A percentile compares a stretch with the other conserved stretches of the same genome.
Evolutionary conservation across 2,329 filamentous ascomycete genomes (phyloP).

Genomic region (Ophiocordyceps camponoti-leonardi): DNA sequence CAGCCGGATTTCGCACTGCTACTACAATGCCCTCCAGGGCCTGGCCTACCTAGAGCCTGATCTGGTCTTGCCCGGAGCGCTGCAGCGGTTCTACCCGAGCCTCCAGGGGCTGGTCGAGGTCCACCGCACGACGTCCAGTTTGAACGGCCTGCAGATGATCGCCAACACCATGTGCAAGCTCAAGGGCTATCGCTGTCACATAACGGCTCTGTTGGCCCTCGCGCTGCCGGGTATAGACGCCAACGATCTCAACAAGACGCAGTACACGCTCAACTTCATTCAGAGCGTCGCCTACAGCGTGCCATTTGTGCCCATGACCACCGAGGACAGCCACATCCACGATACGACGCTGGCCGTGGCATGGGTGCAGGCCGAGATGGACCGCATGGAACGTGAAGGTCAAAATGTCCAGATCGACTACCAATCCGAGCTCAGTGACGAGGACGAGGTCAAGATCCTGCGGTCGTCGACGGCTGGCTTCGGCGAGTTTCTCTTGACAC

Average conservation of each 20-base stretch:
- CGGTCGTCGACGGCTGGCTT: constrained; percentile 90
- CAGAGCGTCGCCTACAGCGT: constrained; percentile 94
- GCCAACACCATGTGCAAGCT: constrained; percentile 80
- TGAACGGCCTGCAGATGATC: constrained; percentile 82
- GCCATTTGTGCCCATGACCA: constrained; percentile 60
- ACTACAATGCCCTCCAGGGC: constrained; percentile 75
- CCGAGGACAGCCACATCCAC: constrained; percentile 45
- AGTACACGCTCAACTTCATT: constrained; percentile 87
- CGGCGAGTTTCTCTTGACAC: constrained; percentile 77
- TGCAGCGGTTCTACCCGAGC: constrained; percentile 93
- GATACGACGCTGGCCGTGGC: constrained; percentile 67
- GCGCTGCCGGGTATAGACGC: constrained; percentile 92
- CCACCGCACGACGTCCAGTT: constrained; percentile 83
- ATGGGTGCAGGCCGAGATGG: constrained; percentile 91
- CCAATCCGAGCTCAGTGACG: constrained; percentile 60
- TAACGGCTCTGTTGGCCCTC: constrained; percentile 83
- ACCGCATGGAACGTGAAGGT: constrained; percentile 78
- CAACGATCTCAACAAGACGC: constrained; percentile 91
- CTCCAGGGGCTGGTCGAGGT: constrained; percentile 95
- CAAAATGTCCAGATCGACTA: constrained; percentile 79
- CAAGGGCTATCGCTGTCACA: constrained; percentile 92
- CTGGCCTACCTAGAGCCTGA: constrained; percentile 82
- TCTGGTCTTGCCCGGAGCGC: constrained; percentile 76
- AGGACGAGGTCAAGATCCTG: constrained; percentile 74
- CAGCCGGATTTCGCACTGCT: constrained; percentile 77